Evolutionary conservation across 2,329 filamentous ascomycete genomes (phyloP).

Genomic region (Hypoxylon sp.): DNA sequence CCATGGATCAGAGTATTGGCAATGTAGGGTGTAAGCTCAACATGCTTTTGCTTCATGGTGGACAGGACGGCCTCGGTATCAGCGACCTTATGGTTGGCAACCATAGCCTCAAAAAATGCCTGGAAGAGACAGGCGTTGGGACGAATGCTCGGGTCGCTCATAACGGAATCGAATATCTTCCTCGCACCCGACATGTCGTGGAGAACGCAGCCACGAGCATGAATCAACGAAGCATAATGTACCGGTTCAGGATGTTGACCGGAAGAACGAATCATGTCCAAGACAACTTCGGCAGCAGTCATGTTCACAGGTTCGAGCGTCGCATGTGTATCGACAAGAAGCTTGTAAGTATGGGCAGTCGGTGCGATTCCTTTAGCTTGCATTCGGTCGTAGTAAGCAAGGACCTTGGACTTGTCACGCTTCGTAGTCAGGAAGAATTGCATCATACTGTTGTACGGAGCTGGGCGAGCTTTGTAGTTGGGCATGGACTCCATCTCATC

Average conservation of each 20-base stretch:
- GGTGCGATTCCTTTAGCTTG: slow-evolving; percentile 86
- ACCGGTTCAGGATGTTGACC: slow-evolving; percentile 89
- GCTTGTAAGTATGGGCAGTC: slow-evolving; percentile 97
- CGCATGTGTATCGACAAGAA: slow-evolving; percentile 94
- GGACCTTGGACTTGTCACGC: slow-evolving; percentile 93
- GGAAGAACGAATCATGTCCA: slow-evolving; percentile 81
- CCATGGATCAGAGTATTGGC: slow-evolving; percentile 98
- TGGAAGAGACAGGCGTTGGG: slow-evolving; percentile 92
- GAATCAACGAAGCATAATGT: slow-evolving; percentile 95
- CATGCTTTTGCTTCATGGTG: slow-evolving; percentile 79
- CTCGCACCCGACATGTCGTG: slow-evolving; percentile 91
- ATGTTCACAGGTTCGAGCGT: slow-evolving; percentile 94
- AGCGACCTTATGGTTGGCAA: slow-evolving; percentile 88
- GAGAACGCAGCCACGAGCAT: slow-evolving; percentile 93
- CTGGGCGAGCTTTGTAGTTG: slow-evolving; percentile 98
- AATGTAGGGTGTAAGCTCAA: slow-evolving; percentile 96
- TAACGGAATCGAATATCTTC: slow-evolving; percentile 84
- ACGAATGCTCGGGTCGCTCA: slow-evolving; percentile 75
- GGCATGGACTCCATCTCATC: slow-evolving; percentile 99
- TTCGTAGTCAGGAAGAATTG: slow-evolving; percentile 99
- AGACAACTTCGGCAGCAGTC: slow-evolving; percentile 85
- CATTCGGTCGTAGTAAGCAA: slow-evolving; percentile 97
- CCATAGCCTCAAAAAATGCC: slow-evolving; percentile 96
- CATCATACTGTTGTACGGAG: slow-evolving; percentile 99
- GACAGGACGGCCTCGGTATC: slow-evolving; percentile 81